phyloP scores from a whole-genome alignment of 805 yeast genomes.

The Yamadazyma sp. region DNA sequence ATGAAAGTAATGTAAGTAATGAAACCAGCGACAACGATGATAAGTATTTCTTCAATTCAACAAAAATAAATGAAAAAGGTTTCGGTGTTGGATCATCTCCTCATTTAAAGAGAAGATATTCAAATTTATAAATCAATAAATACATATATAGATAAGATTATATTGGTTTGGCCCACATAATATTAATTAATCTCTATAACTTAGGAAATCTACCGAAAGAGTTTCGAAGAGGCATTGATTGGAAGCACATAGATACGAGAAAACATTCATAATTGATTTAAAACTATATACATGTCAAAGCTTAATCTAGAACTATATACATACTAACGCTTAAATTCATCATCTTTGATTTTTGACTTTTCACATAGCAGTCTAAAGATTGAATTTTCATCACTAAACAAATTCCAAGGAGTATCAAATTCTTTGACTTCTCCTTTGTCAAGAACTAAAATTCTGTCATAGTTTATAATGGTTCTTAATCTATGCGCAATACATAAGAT shows the following conservation, averaged over 20 bases:
- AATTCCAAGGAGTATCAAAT: constrained; percentile 68
- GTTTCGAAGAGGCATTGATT: background rate
- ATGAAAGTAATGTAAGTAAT: constrained; percentile 14
- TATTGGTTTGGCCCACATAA: constrained; percentile 28
- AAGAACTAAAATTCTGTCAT: constrained; percentile 75
- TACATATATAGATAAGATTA: constrained; percentile 53
- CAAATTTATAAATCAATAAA: constrained; percentile 3
- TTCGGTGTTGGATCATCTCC: constrained; percentile 26
- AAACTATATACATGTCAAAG: too few relatives aligned
- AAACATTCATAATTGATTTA: too few relatives aligned
- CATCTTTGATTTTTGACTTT: constrained; percentile 38
- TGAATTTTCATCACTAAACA: constrained; percentile 47
- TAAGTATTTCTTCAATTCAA: constrained; percentile 1
- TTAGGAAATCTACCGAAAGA: too few relatives aligned
- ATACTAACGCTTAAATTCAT: constrained; percentile 38
- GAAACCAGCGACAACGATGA: constrained; percentile 10
- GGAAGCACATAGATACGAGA: too few relatives aligned
- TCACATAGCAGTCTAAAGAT: constrained; percentile 71
- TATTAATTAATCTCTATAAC: too few relatives aligned
- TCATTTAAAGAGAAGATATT: constrained; percentile 19
- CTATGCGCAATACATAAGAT: constrained; percentile 88
- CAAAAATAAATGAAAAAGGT: constrained; percentile 16
- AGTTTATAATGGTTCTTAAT: constrained; percentile 66
- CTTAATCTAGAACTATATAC: too few relatives aligned
- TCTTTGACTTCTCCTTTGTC: constrained; percentile 78